These are phyloP conservation scores for Penicillium vulpinum DNA, from an alignment of 2,329 filamentous ascomycete genomes.

Conservation along the genomic window DNA sequence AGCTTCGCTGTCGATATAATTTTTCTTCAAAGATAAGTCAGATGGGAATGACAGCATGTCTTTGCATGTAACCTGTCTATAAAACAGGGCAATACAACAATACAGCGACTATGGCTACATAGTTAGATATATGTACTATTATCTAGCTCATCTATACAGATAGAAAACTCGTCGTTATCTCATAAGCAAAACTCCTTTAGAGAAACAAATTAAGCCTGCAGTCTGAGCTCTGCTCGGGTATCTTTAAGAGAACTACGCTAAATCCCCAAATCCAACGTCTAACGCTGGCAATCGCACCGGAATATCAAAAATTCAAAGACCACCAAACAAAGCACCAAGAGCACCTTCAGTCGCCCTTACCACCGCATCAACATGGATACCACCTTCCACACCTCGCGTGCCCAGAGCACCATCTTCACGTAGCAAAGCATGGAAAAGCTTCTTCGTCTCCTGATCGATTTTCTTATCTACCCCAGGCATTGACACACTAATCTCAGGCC, in stretches of 20 bases:
- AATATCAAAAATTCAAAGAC: slow-evolving; percentile 9
- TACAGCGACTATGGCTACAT: background rate
- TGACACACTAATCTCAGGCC: slow-evolving; percentile 38
- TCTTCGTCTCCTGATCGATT: slow-evolving; percentile 40
- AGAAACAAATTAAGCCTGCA: background rate
- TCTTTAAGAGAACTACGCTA: slow-evolving; percentile 3
- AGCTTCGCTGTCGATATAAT: background rate
- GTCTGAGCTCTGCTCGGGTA: slow-evolving; percentile 8
- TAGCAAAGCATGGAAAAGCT: slow-evolving; percentile 40
- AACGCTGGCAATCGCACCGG: background rate
- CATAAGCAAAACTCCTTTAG: background rate
- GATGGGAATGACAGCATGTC: background rate
- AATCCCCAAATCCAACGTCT: background rate
- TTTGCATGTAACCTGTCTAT: background rate
- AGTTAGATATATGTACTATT: no score
- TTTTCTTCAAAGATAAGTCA: background rate
- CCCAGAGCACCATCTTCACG: slow-evolving; percentile 17
- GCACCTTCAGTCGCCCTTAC: slow-evolving; percentile 39
- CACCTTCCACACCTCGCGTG: slow-evolving; percentile 15
- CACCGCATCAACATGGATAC: slow-evolving; percentile 30
- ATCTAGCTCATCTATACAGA: background rate
- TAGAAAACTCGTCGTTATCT: background rate
- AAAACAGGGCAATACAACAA: background rate
- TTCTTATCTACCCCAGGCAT: slow-evolving; percentile 23
- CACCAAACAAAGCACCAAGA: slow-evolving; percentile 34